Conservation (phyloP, 176 grass and related monocot genomes). For the Saccharum spontaneum region DNA sequence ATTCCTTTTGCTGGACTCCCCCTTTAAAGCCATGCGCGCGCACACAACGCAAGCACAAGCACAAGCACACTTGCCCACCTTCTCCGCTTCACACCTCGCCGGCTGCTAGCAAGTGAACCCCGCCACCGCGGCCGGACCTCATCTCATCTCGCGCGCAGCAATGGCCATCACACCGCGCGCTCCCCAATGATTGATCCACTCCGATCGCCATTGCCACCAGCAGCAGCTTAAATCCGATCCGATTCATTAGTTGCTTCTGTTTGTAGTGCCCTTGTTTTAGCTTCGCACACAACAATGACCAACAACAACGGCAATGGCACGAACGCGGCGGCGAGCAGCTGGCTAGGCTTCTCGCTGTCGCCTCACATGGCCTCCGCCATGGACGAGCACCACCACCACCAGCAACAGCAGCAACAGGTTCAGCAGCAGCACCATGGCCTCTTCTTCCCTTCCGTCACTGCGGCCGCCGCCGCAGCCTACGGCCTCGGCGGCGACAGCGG, state of each 20-base stretch:
- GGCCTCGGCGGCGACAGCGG: constrained; percentile 11
- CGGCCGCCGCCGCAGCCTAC: constrained; percentile 23
- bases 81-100: constrained; percentile 22
- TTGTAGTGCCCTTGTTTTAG: neutral
- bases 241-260: too few species aligned
- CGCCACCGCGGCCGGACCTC: neutral
- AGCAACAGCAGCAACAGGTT: constrained; percentile 26
- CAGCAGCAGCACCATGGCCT: constrained; percentile 36
- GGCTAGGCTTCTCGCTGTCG: constrained; percentile 96
- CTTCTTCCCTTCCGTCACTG: constrained; percentile 47
- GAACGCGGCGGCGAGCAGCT: constrained; percentile 51
- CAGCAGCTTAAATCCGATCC: neutral
- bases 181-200: constrained; percentile 48
- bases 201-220: neutral
- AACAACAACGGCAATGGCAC: constrained; percentile 39
- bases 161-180: constrained; percentile 38
- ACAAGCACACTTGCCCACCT: constrained; percentile 28
- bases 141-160: constrained; percentile 18
- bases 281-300: constrained; percentile 44
- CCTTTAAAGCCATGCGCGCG: constrained; percentile 67
- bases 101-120: neutral
- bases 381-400: constrained; percentile 40
- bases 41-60: constrained; percentile 11
- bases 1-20: constrained; percentile 82
- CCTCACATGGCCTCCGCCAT: constrained; percentile 63